Base-by-base conservation (phyloP, 2,329 filamentous ascomycete species). In the Cladosporium phlei region DNA sequence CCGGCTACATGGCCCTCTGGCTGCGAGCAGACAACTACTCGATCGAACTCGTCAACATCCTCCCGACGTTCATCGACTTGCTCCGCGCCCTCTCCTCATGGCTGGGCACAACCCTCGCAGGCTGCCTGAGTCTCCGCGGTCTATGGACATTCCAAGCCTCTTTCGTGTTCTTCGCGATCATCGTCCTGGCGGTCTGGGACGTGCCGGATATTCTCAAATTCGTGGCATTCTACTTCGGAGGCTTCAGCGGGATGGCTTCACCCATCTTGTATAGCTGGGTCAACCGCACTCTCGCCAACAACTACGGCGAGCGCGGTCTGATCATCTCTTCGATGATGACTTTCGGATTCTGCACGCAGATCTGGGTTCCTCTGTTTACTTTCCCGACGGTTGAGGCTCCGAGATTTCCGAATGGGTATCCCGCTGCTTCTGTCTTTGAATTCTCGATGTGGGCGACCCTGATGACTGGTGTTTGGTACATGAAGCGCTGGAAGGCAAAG, bases 41-140 rank as follows among this genome's bases (percentile, higher is more conserved):
- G 0, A 58, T 76, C 47, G 51, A 49, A 45, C 78, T 83, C 2
- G 84, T 83, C 8, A 77, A 81, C 29, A 74, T 73, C 1, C 70
- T 75, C 0, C 74, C 72, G 0, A 72, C 80, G 2, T 43, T 43
- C 29, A 43, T 43, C 29, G 39, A 43, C 11, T 29, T 38, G 8
- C 33, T 38, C 17, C 33, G 43, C 33, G 25, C 33, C 4, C 33
- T 38, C 6, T 38, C 43, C 1, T 37, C 32, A 2, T 46, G 34
- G 43, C 11, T 38, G 8, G 33, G 22, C 25, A 46, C 33, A 30
- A 38, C 24, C 1, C 35, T 32, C 2, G 33, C 32, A 9, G 43
- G 32, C n/a, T 46, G 43, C 8, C n/a, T 38, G 2, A 37, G 43
- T 11, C 24, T 38, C 4, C 25, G 43, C 3, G 43, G 33, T 12